Conservation (phyloP, 75 land plant genomes). For the Cryptomeria japonica region DNA sequence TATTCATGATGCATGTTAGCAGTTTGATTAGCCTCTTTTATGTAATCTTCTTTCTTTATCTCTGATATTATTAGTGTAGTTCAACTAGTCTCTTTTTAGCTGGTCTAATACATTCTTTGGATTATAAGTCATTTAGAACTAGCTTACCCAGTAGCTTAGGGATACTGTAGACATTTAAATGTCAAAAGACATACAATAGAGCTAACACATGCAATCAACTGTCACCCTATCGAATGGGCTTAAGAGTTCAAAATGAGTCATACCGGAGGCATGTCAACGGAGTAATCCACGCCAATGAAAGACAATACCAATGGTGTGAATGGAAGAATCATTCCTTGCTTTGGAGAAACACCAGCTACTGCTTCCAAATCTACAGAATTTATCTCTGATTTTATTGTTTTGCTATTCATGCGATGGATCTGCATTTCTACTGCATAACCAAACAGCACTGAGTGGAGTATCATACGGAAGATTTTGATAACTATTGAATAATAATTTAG, state of each 20-base stretch:
- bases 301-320: conserved; percentile 23
- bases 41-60: not conserved
- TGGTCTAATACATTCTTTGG: not conserved
- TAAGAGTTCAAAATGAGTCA: not conserved
- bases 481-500: not conserved
- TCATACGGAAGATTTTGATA: not conserved
- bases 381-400: not conserved
- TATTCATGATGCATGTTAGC: not conserved
- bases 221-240: not conserved
- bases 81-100: not conserved
- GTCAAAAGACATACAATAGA: not conserved
- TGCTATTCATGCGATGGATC: not conserved
- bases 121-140: not conserved
- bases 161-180: not conserved
- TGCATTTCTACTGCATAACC: not conserved
- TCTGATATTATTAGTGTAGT: not conserved
- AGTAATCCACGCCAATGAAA: conserved; percentile 27
- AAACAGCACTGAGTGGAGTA: not conserved
- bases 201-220: not conserved
- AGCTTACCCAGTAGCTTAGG: not conserved
- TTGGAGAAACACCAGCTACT: not conserved
- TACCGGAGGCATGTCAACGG: conserved; percentile 41
- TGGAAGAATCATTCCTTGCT: conserved; percentile 36
- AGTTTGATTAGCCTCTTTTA: not conserved
- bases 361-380: not conserved